Base-by-base conservation (phyloP, 257 asterid genomes). In the Apocynum venetum region DNA sequence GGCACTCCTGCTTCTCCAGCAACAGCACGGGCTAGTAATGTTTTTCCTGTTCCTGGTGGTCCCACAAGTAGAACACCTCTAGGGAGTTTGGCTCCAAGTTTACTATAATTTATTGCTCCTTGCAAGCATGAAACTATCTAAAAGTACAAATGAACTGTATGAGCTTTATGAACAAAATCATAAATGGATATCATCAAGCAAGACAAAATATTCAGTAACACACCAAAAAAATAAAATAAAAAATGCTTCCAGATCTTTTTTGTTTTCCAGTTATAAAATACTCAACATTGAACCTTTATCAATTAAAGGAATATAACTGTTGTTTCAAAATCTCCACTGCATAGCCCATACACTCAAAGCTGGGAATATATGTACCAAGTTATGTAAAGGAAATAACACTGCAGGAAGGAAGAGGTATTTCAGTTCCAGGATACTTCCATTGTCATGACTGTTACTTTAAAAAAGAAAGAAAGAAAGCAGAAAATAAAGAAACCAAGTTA, bases 1-100 rank as follows among this genome's bases (percentile, higher is more conserved):
- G 99, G 99, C 5, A 96, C 94, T 52, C 96, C 96, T 19, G 99
- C 97, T 87, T 96, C 97, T 77, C 98, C 99, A 63, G 97, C 97
- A 67, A 96, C 99, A 44, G 99, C 99, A 77, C 98, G 98, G 76
- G 97, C 99, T 61, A 96, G 86, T 72, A 96, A 86, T 4, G 98
- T 93, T 85, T 96, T 96, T 40, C 99, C 97, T 4, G 98, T 93
- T 72, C 98, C 99, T 19, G 99, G 99, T 44, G 98, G 99, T 55
- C 99, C 99, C n/a, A 93, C 97, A 25, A 96, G 97, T 65, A 96
- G 90, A 81, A 96, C 96, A 0, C 98, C 99, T 87, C 89, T 84
- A 13, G 99, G 98, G 78, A 96, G 80, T 83, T 92, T 96, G 71
- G 98, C 99, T 68, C 98, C 99, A 53, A 96, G 93, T 85, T 92